Evolutionary conservation across 202 grass and related monocot genomes (phyloP), one percentile per base, ranked within the genome.

Genomic region (Digitaria exilis): DNA sequence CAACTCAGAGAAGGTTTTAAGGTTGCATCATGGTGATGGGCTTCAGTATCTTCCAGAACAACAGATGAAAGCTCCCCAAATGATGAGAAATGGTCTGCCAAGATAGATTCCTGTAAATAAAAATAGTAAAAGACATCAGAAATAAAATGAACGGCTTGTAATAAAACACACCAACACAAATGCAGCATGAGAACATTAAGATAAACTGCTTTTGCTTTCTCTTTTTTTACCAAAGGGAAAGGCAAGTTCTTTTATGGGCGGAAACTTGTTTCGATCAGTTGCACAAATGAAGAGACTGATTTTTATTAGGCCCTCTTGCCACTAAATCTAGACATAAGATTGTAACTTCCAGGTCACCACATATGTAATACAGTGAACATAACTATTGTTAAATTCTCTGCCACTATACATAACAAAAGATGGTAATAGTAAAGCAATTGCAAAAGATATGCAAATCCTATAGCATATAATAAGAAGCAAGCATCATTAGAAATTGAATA

Each of bases 1-100:
- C 78, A 92, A 74, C 80, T 87, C 69, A 92, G 84, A 80, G 76
- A 89, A 74, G 85, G 82, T 64, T 81, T 86, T 76, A 86, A 84
- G 52, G 85, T 82, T 55, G 79, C 87, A 88, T 90, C 90, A 74
- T 85, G 66, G 51, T 76, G 92, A 69, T 90, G 75, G 45, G 77
- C 82, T 88, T 88, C 91, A 3, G 75, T 85, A 16, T 90, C 80
- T 90, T 98, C 89, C 39, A 98, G 69, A 61, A 88, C 81, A 83
- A 98, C 71, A 89, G 91, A 96, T 50, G 91, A 84, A 65, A 98
- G 77, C 67, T 94, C 93, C 51, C 96, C 96, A 76, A 96, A 98
- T 69, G 89, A 93, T 69, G 91, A 76, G 32, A 98, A 98, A 87
- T 98, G 93, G 75, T 96, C 96, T 80, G 79, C 89, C 78, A 98